These are phyloP conservation scores for Phaeolepiota aurea DNA, from an alignment of 768 basidiomycete species.

Conservation along the genomic window DNA sequence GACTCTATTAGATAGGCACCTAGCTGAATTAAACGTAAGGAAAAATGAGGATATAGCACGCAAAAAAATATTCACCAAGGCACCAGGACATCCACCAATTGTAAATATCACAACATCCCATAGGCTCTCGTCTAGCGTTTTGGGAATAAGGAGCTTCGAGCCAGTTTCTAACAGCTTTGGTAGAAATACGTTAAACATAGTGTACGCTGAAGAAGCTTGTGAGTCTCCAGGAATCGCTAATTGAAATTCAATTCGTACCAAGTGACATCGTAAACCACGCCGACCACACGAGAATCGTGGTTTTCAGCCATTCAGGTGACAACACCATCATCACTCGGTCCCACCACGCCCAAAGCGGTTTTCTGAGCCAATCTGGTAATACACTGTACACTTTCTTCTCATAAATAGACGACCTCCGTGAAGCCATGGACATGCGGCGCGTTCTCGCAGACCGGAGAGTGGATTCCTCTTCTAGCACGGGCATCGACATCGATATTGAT, in stretches of 20 bases:
- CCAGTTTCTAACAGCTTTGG: conserved; percentile 78
- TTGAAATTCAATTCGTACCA: conserved; percentile 35
- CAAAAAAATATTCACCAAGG: conserved; percentile 49
- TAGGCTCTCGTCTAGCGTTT: conserved; percentile 52
- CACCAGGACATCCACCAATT: conserved; percentile 77
- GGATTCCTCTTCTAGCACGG: not conserved
- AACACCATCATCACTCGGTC: conserved; percentile 64
- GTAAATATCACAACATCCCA: conserved; percentile 89
- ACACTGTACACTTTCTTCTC: conserved; percentile 32
- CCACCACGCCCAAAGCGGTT: conserved; percentile 61
- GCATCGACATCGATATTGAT: not conserved
- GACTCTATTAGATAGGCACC: conserved; percentile 82
- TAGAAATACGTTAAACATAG: conserved; percentile 90
- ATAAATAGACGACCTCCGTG: conserved; percentile 33
- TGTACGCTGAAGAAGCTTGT: conserved; percentile 44
- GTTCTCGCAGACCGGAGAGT: not conserved
- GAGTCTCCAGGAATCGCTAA: conserved; percentile 3
- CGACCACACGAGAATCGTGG: conserved; percentile 73
- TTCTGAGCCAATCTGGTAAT: conserved; percentile 47
- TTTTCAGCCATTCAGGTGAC: conserved; percentile 65
- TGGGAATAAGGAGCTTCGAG: conserved; percentile 17
- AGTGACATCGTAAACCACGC: conserved; percentile 72
- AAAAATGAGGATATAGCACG: no score
- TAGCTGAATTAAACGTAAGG: no score
- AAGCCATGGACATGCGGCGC: conserved; percentile 11